phyloP scores from a whole-genome alignment of 768 basidiomycete genomes.

The Hirschioporus abietinus region DNA sequence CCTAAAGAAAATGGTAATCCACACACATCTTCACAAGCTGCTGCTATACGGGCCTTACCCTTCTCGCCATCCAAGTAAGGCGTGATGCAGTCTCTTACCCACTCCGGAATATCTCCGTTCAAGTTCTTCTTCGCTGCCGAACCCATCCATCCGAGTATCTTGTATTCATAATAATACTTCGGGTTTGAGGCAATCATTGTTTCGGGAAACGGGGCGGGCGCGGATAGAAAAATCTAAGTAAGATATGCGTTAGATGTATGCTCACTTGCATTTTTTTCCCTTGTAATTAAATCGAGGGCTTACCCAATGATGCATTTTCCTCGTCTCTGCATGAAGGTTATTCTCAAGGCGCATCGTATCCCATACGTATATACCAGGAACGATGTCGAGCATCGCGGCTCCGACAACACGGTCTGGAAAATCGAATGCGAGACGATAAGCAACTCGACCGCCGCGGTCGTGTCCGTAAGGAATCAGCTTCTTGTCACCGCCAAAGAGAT shows the following conservation, averaged over 20 bases:
- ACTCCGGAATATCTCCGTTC: constrained; percentile 5
- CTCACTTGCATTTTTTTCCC: too few species aligned
- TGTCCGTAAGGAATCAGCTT: constrained; percentile 17
- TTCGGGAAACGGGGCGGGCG: constrained; percentile 16
- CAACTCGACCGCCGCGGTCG: constrained; percentile 17
- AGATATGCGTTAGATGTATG: not conserved
- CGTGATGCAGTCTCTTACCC: constrained; percentile 13
- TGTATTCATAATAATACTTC: constrained; percentile 12
- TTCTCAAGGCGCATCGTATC: constrained; percentile 14
- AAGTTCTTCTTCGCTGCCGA: not conserved
- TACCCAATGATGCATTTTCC: constrained; percentile 15
- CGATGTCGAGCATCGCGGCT: constrained; percentile 16
- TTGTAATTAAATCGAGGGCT: not conserved
- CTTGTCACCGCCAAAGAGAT: constrained; percentile 1
- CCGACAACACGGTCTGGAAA: constrained; percentile 16
- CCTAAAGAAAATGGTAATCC: not conserved
- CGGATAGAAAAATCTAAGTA: constrained; percentile 14
- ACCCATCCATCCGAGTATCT: constrained; percentile 13
- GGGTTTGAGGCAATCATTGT: constrained; percentile 13
- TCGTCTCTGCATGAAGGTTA: constrained; percentile 12
- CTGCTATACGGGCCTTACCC: constrained; percentile 10
- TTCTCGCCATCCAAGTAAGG: constrained; percentile 12
- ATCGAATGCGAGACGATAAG: constrained; percentile 15
- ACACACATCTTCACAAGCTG: constrained; percentile 15
- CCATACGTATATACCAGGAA: constrained; percentile 16